Conservation (phyloP, 345 rosid species). For the Populus simonii region DNA sequence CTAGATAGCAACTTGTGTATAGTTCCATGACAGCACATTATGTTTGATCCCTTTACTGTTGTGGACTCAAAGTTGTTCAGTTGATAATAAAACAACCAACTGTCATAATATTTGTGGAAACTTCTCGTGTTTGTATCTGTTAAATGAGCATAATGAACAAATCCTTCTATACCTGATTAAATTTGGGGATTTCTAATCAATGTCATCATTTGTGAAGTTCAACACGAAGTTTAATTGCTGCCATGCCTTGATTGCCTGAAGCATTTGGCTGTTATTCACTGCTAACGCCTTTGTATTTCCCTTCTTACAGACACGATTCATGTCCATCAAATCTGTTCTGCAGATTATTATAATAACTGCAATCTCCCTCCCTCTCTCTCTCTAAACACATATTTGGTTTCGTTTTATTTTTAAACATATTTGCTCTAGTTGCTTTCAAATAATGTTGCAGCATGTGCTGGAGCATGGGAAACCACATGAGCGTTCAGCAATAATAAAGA, state of each 20-base stretch:
- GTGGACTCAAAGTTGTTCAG: not conserved
- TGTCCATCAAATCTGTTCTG: not conserved
- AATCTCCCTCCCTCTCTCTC: not conserved
- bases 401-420: conserved; percentile 2
- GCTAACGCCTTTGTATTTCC: not conserved
- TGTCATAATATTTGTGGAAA: not conserved
- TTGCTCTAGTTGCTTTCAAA: conserved; percentile 1
- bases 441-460: conserved; percentile 70
- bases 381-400: not conserved
- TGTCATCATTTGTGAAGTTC: not conserved
- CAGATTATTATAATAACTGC: not conserved
- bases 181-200: not conserved
- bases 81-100: not conserved
- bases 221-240: not conserved
- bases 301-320: too few species aligned
- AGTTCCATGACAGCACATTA: not conserved
- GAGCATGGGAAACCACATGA: conserved; percentile 92
- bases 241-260: not conserved
- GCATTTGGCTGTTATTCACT: not conserved
- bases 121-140: not conserved
- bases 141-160: not conserved
- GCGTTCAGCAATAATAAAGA: conserved; percentile 69
- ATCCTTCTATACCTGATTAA: not conserved
- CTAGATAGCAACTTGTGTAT: not conserved
- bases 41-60: not conserved